Conservation (phyloP, 495 filamentous ascomycete species). For the Annulohypoxylon nitens region DNA sequence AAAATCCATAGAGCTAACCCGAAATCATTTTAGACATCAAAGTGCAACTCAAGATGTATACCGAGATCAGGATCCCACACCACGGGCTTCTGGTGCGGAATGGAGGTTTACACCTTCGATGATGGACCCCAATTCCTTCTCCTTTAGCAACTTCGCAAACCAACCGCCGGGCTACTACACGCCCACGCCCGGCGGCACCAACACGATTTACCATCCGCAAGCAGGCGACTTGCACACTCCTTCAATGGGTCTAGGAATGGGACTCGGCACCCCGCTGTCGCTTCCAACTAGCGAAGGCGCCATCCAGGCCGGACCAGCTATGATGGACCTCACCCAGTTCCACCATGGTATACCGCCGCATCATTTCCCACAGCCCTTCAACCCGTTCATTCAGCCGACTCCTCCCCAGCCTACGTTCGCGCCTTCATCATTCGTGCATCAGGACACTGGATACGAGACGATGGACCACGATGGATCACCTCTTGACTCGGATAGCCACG, state of each 20-base stretch:
- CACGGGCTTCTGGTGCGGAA: slow-evolving; percentile 77
- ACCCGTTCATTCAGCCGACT: slow-evolving; percentile 76
- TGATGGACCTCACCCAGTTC: slow-evolving; percentile 68
- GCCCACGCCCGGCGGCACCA: slow-evolving; percentile 87
- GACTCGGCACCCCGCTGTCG: slow-evolving; percentile 87
- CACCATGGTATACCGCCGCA: slow-evolving; percentile 71
- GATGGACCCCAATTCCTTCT: slow-evolving; percentile 85
- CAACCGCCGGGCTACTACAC: slow-evolving; percentile 89
- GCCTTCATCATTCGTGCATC: slow-evolving; percentile 83
- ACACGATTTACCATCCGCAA: slow-evolving; percentile 83
- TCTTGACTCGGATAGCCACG: slow-evolving; percentile 62
- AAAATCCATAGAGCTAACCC: slow-evolving; percentile 27
- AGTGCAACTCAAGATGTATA: slow-evolving; percentile 62
- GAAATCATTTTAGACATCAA: slow-evolving; percentile 51
- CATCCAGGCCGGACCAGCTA: slow-evolving; percentile 66
- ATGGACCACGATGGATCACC: slow-evolving; percentile 80
- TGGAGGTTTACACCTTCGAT: slow-evolving; percentile 90
- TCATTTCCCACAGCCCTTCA: slow-evolving; percentile 75
- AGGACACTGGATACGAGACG: slow-evolving; percentile 79
- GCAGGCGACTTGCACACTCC: slow-evolving; percentile 94
- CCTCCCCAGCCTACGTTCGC: slow-evolving; percentile 73
- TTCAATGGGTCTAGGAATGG: slow-evolving; percentile 68
- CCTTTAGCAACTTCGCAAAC: slow-evolving; percentile 80
- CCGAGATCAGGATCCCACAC: slow-evolving; percentile 85
- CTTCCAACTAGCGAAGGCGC: slow-evolving; percentile 74